Evolutionary conservation across 2,329 filamentous ascomycete species (phyloP), one percentile per base, ranked within the genome.

Genomic region (Metarhizium guizhouense): DNA sequence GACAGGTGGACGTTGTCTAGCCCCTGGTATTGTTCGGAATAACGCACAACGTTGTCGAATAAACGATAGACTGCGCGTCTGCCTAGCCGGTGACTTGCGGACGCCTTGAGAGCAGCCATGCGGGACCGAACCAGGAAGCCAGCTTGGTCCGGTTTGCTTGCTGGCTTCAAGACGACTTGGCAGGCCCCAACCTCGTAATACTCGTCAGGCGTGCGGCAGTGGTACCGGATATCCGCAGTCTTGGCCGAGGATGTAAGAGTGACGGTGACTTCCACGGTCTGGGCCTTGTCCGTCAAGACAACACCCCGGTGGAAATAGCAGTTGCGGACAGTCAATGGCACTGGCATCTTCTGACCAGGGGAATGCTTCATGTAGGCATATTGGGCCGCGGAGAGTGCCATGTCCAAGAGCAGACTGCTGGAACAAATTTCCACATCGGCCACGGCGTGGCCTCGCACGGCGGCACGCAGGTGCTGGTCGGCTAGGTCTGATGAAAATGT

Each of bases 381-480:
- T 25, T 52, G 51, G 18, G 51, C 51, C 18, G 51, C 51, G 8
- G 51, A 52, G 18, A 52, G 51, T 43, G 51, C 51, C 51, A 52
- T 52, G 51, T 52, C 51, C 32, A 52, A 34, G 32, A 52, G 51
- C 3, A 52, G 34, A 18, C 51, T 52, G 51, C 51, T 52, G 51
- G 51, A 43, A 6, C 51, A 52, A 11, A 52, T 52, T 29, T 52
- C 32, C 11, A 43, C 36, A n/a, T 43, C 51, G 20, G 32, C 51
- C 32, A 52, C 51, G 51, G 20, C 32, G 25, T 52, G 51, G 16
- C 51, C 45, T 47, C 45, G 45, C 18, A 47, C 45, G 1, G 45
- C 45, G 2, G 45, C n/a, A 25, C 45, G 45, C 8, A 47, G n/a
- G 25, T 47, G n/a, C 25, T 47, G 45, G 16, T 47, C 45, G 2